Percentiles rank a stretch among this genome's conserved stretches.
Conservation (phyloP, 129 eudicot species). For the Pittosporum tobira region DNA sequence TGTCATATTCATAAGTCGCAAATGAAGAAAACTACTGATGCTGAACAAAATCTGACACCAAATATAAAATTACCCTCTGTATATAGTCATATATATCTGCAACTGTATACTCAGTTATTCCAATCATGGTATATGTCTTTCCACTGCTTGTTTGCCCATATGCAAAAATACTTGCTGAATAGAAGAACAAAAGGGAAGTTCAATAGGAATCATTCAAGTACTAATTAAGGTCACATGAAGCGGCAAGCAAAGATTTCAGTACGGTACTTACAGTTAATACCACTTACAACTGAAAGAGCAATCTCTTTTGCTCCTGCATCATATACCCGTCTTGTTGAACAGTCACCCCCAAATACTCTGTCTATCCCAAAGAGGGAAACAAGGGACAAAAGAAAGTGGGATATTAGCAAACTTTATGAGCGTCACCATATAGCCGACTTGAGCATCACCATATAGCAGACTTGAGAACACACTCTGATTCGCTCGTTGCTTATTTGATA, state of each 20-base stretch:
- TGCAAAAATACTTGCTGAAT: slow-evolving; percentile 88
- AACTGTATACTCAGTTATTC: slow-evolving; percentile 91
- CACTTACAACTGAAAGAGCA: slow-evolving; percentile 95
- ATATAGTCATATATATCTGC: slow-evolving; percentile 92
- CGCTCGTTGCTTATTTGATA: too few species aligned
- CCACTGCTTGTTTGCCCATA: slow-evolving; percentile 99
- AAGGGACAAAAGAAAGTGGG: slow-evolving; percentile 1
- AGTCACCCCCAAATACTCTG: slow-evolving; percentile 90
- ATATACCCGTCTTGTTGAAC: slow-evolving; percentile 79
- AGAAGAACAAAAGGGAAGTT: slow-evolving; percentile 3
- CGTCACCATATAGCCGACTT: neutral
- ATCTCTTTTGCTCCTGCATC: slow-evolving; percentile 89
- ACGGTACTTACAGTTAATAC: slow-evolving; percentile 73
- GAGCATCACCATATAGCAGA: neutral
- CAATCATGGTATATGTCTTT: slow-evolving; percentile 94
- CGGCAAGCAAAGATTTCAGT: neutral
- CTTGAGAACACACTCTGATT: too few species aligned
- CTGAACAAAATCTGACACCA: neutral
- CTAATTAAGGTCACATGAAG: neutral
- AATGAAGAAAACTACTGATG: neutral
- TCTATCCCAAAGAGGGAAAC: slow-evolving; percentile 39
- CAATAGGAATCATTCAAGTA: neutral
- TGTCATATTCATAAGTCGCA: neutral
- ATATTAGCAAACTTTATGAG: neutral
- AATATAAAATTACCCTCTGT: slow-evolving; percentile 47